These are phyloP conservation scores for Pseudopyricularia cyperi DNA, from an alignment of 2,329 filamentous ascomycete genomes.

Conservation along the genomic window DNA sequence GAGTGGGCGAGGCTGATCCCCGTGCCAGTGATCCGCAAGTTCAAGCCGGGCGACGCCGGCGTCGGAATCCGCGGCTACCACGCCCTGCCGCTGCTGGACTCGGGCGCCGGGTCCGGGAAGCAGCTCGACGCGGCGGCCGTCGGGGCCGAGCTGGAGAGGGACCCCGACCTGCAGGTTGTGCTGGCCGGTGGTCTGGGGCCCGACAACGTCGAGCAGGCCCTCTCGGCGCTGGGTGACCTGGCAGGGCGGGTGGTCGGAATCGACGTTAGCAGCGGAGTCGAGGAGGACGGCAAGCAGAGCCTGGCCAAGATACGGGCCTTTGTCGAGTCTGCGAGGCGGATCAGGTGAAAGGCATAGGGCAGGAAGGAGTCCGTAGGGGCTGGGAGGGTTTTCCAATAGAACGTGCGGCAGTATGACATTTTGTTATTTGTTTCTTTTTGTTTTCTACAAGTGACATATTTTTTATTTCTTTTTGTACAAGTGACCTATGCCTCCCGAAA, in stretches of 20 bases:
- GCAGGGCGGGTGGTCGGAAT: slow-evolving; percentile 56
- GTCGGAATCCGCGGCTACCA: slow-evolving; percentile 70
- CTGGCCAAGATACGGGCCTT: slow-evolving; percentile 71
- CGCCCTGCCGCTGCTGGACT: slow-evolving; percentile 71
- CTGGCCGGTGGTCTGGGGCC: slow-evolving; percentile 77
- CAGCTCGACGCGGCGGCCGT: slow-evolving; percentile 61
- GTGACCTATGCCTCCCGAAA: no score
- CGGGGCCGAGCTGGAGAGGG: slow-evolving; percentile 49
- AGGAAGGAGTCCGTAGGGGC: no score
- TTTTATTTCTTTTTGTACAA: no score
- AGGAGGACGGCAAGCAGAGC: slow-evolving; percentile 70
- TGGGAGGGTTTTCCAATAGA: no score
- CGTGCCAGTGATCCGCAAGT: slow-evolving; percentile 80
- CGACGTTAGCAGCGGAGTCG: slow-evolving; percentile 90
- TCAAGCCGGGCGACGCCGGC: slow-evolving; percentile 63
- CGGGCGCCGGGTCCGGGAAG: slow-evolving; percentile 73
- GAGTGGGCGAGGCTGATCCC: slow-evolving; percentile 88
- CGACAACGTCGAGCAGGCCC: slow-evolving; percentile 58
- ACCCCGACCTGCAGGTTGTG: slow-evolving; percentile 60
- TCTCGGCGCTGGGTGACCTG: slow-evolving; percentile 49
- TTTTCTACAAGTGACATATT: no score
- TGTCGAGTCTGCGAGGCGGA: slow-evolving; percentile 57
- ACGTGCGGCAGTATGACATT: no score
- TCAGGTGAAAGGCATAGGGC: slow-evolving; percentile 21
- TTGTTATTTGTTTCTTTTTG: no score